Evolutionary conservation across 2,329 filamentous ascomycete species (phyloP).

Genomic region (Pyricularia sp.): DNA sequence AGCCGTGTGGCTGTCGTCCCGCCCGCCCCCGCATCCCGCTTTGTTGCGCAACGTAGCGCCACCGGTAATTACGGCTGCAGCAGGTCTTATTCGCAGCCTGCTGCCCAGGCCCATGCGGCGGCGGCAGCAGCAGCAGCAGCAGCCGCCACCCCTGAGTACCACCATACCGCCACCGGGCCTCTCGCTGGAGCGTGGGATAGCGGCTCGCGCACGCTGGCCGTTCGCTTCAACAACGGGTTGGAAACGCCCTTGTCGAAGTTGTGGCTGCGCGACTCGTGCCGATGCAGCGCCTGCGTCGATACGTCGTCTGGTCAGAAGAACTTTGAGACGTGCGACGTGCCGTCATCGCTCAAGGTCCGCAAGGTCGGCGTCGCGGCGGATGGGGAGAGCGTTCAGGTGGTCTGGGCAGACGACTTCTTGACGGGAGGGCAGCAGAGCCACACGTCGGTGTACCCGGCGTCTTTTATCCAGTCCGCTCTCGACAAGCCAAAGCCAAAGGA

Average conservation of each 20-base stretch:
- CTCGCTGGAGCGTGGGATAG: background rate
- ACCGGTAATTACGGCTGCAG: background rate
- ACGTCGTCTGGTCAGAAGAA: conserved; percentile 51
- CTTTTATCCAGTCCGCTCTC: conserved; percentile 15
- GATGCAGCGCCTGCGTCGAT: conserved; percentile 47
- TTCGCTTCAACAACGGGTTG: background rate
- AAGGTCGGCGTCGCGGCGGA: background rate
- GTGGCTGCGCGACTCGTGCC: conserved; percentile 48
- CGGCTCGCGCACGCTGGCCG: background rate
- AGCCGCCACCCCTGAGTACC: background rate
- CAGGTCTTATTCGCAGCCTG: background rate
- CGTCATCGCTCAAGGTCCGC: conserved; percentile 16
- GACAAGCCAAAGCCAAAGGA: conserved; percentile 7
- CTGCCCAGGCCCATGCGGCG: background rate
- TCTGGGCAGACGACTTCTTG: conserved; percentile 5
- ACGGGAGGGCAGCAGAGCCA: conserved; percentile 1
- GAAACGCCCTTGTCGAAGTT: conserved; percentile 8
- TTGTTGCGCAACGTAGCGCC: background rate
- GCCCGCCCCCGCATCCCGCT: background rate
- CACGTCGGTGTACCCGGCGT: conserved; percentile 8
- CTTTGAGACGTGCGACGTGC: conserved; percentile 58
- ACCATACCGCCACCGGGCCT: background rate
- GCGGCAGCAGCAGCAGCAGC: no score
- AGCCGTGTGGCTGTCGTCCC: background rate
- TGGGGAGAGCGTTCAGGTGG: conserved; percentile 5